Conservation (phyloP, 2,329 filamentous ascomycete genomes). For the Immersiporthe knoxdaviesiana region DNA sequence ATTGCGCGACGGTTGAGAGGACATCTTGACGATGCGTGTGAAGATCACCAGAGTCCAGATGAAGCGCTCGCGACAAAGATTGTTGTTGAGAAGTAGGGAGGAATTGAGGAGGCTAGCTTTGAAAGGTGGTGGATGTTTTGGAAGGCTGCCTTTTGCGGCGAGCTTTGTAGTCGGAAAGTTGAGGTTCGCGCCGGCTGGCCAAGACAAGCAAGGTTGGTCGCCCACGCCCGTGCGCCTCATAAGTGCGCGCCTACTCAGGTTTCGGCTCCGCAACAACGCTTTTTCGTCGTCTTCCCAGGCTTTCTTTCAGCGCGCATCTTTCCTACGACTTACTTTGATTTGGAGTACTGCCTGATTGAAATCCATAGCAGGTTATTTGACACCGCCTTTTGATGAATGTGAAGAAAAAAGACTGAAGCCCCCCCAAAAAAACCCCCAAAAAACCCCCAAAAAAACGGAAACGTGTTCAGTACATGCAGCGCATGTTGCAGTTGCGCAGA, state of each 20-base stretch:
- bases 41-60: background rate
- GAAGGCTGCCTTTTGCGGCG: background rate
- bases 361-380: background rate
- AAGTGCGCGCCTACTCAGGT: background rate
- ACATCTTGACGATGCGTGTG: slow-evolving; percentile 38
- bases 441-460: too few relatives aligned
- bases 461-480: background rate
- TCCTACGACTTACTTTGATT: background rate
- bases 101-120: background rate
- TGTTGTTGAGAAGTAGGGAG: background rate
- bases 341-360: background rate
- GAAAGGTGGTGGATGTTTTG: background rate
- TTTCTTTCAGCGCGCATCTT: background rate
- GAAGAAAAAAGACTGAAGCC: too few relatives aligned
- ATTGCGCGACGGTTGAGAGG: slow-evolving; percentile 47
- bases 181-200: background rate
- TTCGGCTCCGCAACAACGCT: background rate
- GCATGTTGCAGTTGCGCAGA: background rate
- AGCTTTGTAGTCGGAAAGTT: slow-evolving; percentile 11
- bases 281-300: background rate
- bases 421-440: too few relatives aligned
- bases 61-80: background rate
- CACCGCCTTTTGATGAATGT: background rate
- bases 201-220: slow-evolving; percentile 3
- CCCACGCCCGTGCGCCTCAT: slow-evolving; percentile 4